phyloP scores from a whole-genome alignment of 148 eudicot species.

The Oxyria digyna region DNA sequence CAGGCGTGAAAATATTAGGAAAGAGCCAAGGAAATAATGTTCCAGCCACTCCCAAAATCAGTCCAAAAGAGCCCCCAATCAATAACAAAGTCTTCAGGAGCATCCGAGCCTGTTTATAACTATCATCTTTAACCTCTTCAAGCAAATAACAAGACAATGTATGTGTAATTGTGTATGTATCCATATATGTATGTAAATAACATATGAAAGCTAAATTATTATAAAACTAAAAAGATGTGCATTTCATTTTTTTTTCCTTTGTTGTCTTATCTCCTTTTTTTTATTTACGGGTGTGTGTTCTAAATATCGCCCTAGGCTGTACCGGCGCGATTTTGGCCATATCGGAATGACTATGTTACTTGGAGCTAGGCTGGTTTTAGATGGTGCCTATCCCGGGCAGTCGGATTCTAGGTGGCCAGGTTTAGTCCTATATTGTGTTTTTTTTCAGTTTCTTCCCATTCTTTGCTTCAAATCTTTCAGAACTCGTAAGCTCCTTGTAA shows the following conservation, averaged over 20 bases:
- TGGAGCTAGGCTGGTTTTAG: too few relatives aligned
- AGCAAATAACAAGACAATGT: neutral
- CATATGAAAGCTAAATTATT: neutral
- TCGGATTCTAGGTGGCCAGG: too few relatives aligned
- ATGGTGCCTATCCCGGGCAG: too few relatives aligned
- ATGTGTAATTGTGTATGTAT: neutral
- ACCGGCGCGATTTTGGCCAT: too few relatives aligned
- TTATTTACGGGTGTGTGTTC: neutral
- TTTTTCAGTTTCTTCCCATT: too few relatives aligned
- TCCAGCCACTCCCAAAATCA: slow-evolving; percentile 57
- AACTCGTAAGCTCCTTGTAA: too few relatives aligned
- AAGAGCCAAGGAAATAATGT: slow-evolving; percentile 65
- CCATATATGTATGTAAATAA: neutral
- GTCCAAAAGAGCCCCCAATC: slow-evolving; percentile 59
- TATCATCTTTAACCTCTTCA: neutral
- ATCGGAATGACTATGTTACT: too few relatives aligned
- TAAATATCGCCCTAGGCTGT: too few relatives aligned
- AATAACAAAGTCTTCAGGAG: slow-evolving; percentile 68
- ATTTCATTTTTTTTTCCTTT: neutral
- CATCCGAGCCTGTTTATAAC: slow-evolving; percentile 44
- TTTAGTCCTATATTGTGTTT: too few relatives aligned
- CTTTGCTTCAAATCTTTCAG: too few relatives aligned
- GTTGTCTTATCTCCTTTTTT: neutral
- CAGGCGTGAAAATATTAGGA: slow-evolving; percentile 70
- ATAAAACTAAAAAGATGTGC: neutral